Evolutionary conservation across 345 rosid species (phyloP), one percentile per base, ranked within the genome.

Genomic region (Citropsis articulata): DNA sequence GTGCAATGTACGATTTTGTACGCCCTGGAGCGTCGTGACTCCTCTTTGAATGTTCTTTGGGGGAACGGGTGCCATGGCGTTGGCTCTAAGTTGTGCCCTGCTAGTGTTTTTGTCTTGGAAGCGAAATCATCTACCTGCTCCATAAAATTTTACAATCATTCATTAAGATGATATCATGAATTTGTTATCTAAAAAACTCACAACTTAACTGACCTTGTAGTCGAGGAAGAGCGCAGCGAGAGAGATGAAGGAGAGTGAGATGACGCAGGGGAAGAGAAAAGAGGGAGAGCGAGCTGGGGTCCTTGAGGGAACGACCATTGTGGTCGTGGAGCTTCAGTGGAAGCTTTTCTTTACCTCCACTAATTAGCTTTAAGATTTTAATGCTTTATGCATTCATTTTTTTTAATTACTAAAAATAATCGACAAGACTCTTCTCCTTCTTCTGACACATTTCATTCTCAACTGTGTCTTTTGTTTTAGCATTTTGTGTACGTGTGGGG

Each of bases 51-150:
- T 65, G 78, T 73, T 80, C 81, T 92, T 1, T 88, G 85, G 4
- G 97, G 93, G 77, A 95, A 95, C 30, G 83, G 9, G 73, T 93
- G 99, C 98, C 99, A 95, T 36, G 99, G 98, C 25, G 98, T 92
- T 30, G 99, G 99, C 56, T 88, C 89, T 55, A 95, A 80, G 90
- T 95, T 95, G 85, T 95, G 98, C 4, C 98, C 99, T 0, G 87
- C 97, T 0, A 92, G 78, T 0, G 99, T 91, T 81, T 90, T 91
- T 27, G 93, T 92, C 56, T 75, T 86, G 8, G 91, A 84, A 30
- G 88, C 89, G 64, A 90, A 88, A 53, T 83, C 83, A 24, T 92
- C 97, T 1, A 90, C 91, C 92, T 89, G 90, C 75, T 83, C 80
- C 86, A 22, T 4, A 38, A 73, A 24, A 59, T 60, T 35, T 56